Conservation (phyloP, 495 filamentous ascomycete genomes). For the Tricharina praecox region DNA sequence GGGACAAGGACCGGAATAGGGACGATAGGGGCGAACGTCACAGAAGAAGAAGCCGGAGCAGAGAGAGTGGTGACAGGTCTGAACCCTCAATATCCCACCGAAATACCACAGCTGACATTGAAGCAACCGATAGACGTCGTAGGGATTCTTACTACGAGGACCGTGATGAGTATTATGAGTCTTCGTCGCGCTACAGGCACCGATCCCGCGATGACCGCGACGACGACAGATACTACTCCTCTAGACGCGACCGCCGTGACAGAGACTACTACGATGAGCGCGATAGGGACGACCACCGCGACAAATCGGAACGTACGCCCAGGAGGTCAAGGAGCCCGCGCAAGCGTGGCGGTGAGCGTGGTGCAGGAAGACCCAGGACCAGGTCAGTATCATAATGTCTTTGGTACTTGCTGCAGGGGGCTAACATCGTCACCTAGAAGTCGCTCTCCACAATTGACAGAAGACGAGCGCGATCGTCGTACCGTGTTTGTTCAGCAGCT, state of each 20-base stretch:
- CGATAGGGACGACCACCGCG: slow-evolving; percentile 38
- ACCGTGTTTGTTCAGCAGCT: slow-evolving; percentile 98
- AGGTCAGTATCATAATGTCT: slow-evolving; percentile 14
- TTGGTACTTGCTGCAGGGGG: not conserved
- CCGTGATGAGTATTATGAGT: slow-evolving; percentile 45
- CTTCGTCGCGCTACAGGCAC: slow-evolving; percentile 29
- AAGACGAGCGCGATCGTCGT: slow-evolving; percentile 90
- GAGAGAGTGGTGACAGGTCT: slow-evolving; percentile 33
- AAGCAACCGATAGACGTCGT: slow-evolving; percentile 26
- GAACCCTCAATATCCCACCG: not conserved
- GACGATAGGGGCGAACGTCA: slow-evolving; percentile 29
- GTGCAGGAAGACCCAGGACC: slow-evolving; percentile 21
- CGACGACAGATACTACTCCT: slow-evolving; percentile 59
- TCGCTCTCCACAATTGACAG: slow-evolving; percentile 49
- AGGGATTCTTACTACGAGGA: slow-evolving; percentile 47
- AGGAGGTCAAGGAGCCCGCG: slow-evolving; percentile 36
- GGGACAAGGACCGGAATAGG: slow-evolving; percentile 41
- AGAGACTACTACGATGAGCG: slow-evolving; percentile 48
- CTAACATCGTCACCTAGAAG: slow-evolving; percentile 19
- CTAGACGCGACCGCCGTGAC: slow-evolving; percentile 66
- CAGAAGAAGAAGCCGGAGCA: slow-evolving; percentile 29
- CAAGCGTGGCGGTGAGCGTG: slow-evolving; percentile 28
- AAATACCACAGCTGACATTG: too few relatives aligned
- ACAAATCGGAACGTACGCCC: slow-evolving; percentile 31
- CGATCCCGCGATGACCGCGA: slow-evolving; percentile 43